Evolutionary conservation across 108 stramenopile genomes (phyloP), one percentile per base, ranked within the genome.

Genomic region (Mediolabrus comicus): DNA sequence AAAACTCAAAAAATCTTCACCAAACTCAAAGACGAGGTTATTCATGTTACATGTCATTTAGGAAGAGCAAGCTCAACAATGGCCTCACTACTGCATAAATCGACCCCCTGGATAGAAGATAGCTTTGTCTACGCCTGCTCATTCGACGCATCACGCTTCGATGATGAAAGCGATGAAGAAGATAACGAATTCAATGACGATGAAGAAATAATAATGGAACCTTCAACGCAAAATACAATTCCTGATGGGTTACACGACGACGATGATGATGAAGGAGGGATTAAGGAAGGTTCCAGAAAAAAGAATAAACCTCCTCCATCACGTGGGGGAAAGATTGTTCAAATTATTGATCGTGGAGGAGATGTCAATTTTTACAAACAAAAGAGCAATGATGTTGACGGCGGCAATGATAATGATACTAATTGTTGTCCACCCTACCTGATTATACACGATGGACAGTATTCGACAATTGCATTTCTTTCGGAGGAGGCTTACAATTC

Each of bases 71-170:
- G 33, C 33, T 7, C 46, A 49, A 35, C 3, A n/a, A 75, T 75
- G 74, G 74, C 74, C 8, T 55, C 60, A 3, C 67, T 75, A 35
- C 59, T 75, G 52, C 64, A 65, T n/a, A 64, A 49, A 5, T 38
- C 59, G 34, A 33, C 66, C 54, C 74, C 74, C 1, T 75, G 74
- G 74, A 75, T 75, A 51, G 74, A 75, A 67, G 35, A 65, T 39
- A 61, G 65, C 38, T 66, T 75, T 35, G 39, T 75, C 0, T 59
- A 75, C 52, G 74, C 74, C 12, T 43, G 54, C 32, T 38, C 56
- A 6, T 73, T 65, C 28, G 36, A 63, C 19, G 46, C 46, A 1
- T 25, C 26, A 13, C 22, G 41, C 52, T 43, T 11, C 28, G 25
- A 29, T 28, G 30, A 22, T 34, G 41, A 61, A 61, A 8, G 11